Evolutionary conservation across 2,329 filamentous ascomycete species (phyloP).

Genomic region (Trichoderma afroharzianum): DNA sequence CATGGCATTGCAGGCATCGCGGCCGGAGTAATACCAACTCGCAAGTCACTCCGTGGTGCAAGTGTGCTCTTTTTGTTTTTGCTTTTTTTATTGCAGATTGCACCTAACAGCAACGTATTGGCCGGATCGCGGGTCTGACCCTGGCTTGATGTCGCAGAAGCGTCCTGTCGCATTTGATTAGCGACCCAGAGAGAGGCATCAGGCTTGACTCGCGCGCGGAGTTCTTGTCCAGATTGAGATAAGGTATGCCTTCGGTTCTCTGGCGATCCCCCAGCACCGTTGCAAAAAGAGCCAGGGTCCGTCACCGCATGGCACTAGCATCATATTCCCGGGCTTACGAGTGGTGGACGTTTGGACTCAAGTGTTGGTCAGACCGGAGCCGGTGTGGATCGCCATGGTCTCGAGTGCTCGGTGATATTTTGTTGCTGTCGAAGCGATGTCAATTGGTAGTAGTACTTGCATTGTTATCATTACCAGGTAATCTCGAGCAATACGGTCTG

Average conservation of each 20-base stretch:
- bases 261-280: conserved; percentile 10
- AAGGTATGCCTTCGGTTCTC: neutral
- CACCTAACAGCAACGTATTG: neutral
- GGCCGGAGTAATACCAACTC: neutral
- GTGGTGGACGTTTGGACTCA: neutral
- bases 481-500: neutral
- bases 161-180: conserved; percentile 13
- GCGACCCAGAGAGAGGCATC: conserved; percentile 4
- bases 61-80: neutral
- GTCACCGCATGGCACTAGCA: conserved; percentile 10
- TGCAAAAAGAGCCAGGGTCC: conserved; percentile 5
- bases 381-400: conserved; percentile 1
- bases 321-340: conserved; percentile 5
- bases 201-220: conserved; percentile 16
- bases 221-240: conserved; percentile 13
- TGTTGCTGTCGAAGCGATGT: neutral
- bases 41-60: neutral
- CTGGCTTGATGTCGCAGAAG: conserved; percentile 7
- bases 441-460: neutral
- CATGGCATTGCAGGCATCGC: neutral
- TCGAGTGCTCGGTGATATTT: conserved; percentile 11
- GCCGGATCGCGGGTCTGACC: neutral
- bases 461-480: neutral
- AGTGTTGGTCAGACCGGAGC: conserved; percentile 2
- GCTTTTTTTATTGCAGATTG: neutral